Percentiles rank a stretch among this genome's conserved stretches.
Conservation (phyloP, 2,329 filamentous ascomycete genomes). For the Xylaria sp. region DNA sequence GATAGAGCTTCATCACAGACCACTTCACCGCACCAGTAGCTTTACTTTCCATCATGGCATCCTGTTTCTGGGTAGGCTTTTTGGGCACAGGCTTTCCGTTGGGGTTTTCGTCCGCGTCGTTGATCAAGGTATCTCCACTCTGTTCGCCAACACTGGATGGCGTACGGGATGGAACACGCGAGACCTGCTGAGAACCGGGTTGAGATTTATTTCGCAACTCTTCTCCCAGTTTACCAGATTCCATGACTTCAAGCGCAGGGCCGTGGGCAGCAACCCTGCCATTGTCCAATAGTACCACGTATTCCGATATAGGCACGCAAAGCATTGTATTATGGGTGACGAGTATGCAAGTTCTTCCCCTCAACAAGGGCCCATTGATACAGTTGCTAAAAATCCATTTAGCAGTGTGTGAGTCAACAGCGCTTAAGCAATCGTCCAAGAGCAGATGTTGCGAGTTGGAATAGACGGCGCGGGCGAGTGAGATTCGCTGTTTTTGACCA, state of each 20-base stretch:
- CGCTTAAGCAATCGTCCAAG: constrained; percentile 93
- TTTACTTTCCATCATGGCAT: constrained; percentile 75
- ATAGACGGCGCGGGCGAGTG: constrained; percentile 95
- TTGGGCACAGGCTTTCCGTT: constrained; percentile 54
- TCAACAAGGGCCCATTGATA: constrained; percentile 87
- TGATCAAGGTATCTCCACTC: constrained; percentile 59
- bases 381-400: constrained; percentile 98
- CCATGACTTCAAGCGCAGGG: constrained; percentile 76
- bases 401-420: constrained; percentile 95
- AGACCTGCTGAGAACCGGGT: constrained; percentile 71
- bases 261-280: constrained; percentile 80
- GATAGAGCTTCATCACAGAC: constrained; percentile 83
- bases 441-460: constrained; percentile 90
- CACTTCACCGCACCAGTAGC: constrained; percentile 87
- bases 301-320: constrained; percentile 79
- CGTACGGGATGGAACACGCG: constrained; percentile 76
- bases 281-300: constrained; percentile 86
- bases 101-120: constrained; percentile 57
- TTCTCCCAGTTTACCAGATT: constrained; percentile 87
- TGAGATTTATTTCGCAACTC: constrained; percentile 75
- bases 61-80: constrained; percentile 55
- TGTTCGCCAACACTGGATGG: constrained; percentile 76
- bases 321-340: constrained; percentile 96
- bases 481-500: constrained; percentile 97
- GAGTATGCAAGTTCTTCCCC: constrained; percentile 85